These are phyloP conservation scores for Cladosporium sp. DNA, from an alignment of 2,329 filamentous ascomycete genomes.

Conservation along the genomic window DNA sequence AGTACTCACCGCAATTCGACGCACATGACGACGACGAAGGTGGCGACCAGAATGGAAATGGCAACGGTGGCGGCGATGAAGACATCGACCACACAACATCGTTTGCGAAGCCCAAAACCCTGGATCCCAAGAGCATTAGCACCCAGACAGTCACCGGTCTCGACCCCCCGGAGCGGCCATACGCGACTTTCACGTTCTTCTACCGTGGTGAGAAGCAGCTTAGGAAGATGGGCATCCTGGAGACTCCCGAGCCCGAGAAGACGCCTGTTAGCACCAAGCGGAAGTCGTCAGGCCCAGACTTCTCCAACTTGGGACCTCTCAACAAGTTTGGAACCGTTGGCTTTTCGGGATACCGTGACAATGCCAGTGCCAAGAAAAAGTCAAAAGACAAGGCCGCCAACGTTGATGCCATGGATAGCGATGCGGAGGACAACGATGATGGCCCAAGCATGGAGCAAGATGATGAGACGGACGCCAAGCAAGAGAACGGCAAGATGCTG, in stretches of 20 bases:
- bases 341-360: constrained; percentile 76
- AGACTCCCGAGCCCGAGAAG: constrained; percentile 60
- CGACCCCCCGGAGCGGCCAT: constrained; percentile 92
- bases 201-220: constrained; percentile 95
- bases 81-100: constrained; percentile 96
- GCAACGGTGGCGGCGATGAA: constrained; percentile 65
- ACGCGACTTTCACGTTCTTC: constrained; percentile 96
- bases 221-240: constrained; percentile 90
- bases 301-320: constrained; percentile 78
- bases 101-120: constrained; percentile 92
- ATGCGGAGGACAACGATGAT: constrained; percentile 66
- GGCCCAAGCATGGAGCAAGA: constrained; percentile 66
- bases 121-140: constrained; percentile 96
- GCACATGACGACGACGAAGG: constrained; percentile 89
- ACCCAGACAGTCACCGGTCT: constrained; percentile 99
- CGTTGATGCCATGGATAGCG: constrained; percentile 67
- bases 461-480: constrained; percentile 62
- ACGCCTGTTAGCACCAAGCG: constrained; percentile 62
- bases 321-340: constrained; percentile 86
- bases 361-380: constrained; percentile 55
- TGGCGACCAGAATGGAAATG: constrained; percentile 52
- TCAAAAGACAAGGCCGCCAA: constrained; percentile 56
- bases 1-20: constrained; percentile 97
- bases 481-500: constrained; percentile 56
- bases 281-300: constrained; percentile 79